Conservation (phyloP, 352 stramenopile species). For the Pseudoperonospora humuli region DNA sequence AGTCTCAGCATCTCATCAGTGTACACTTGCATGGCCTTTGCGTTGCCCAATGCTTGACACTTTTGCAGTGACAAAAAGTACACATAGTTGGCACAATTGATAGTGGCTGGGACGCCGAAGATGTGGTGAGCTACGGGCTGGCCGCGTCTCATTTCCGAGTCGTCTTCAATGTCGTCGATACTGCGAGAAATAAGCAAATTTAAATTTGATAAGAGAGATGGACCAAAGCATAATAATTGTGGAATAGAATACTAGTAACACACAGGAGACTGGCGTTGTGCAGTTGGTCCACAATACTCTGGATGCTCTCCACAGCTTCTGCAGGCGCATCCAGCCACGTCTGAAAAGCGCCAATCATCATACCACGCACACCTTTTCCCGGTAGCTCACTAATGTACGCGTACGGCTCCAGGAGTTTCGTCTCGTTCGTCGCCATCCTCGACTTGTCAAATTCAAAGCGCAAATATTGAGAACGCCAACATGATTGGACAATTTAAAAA, state of each 20-base stretch:
- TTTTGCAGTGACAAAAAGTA: slow-evolving; percentile 95
- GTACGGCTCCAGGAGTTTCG: slow-evolving; percentile 80
- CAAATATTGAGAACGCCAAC: no score
- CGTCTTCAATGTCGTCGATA: slow-evolving; percentile 98
- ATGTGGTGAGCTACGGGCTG: slow-evolving; percentile 93
- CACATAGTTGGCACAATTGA: slow-evolving; percentile 98
- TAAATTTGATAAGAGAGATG: background rate
- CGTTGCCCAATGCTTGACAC: slow-evolving; percentile 83
- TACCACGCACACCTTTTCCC: slow-evolving; percentile 85
- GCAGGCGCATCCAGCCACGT: slow-evolving; percentile 58
- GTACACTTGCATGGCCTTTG: slow-evolving; percentile 85
- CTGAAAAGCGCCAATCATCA: slow-evolving; percentile 88
- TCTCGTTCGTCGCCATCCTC: slow-evolving; percentile 37
- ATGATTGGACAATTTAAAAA: background rate
- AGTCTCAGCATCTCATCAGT: slow-evolving; percentile 93
- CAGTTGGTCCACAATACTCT: slow-evolving; percentile 92
- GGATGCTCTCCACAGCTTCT: slow-evolving; percentile 70
- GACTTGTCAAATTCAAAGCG: no score
- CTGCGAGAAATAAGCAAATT: slow-evolving; percentile 15
- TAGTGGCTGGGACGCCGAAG: slow-evolving; percentile 93
- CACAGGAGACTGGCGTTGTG: slow-evolving; percentile 94
- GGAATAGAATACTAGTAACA: slow-evolving; percentile 14
- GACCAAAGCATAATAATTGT: background rate
- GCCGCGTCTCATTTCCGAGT: slow-evolving; percentile 92
- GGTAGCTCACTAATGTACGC: slow-evolving; percentile 80